A percentile compares a stretch with the other conserved stretches of the same genome.
Conservation (phyloP, 139 green algal species). For the Auxenochlorella pyrenoidosa region DNA sequence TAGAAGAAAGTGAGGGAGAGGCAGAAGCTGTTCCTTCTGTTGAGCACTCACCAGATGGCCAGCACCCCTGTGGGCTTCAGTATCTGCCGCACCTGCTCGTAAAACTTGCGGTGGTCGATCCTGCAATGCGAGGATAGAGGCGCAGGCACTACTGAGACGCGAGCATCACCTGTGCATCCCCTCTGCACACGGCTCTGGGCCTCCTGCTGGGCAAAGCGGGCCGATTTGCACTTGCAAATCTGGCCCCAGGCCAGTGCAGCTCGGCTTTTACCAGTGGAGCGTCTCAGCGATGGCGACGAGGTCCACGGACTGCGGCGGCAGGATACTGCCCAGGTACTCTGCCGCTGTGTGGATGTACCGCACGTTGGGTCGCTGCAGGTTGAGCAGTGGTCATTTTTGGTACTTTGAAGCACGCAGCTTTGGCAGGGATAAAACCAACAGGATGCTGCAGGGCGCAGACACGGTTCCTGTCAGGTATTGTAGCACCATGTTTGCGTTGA, state of each 20-base stretch:
- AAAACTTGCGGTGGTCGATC: neutral
- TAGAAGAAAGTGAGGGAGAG: too few species aligned
- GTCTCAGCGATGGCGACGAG: constrained; percentile 19
- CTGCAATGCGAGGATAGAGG: neutral
- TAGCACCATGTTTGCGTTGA: too few species aligned
- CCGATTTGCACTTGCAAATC: neutral
- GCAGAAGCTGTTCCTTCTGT: neutral
- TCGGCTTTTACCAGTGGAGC: neutral
- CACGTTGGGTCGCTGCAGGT: neutral
- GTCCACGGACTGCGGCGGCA: neutral
- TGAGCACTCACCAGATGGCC: constrained; percentile 7
- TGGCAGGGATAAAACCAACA: too few species aligned
- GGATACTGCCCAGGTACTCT: neutral
- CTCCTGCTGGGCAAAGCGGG: neutral
- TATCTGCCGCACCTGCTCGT: constrained; percentile 1
- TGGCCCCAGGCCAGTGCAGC: too few species aligned
- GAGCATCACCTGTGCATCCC: too few species aligned
- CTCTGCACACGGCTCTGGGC: too few species aligned
- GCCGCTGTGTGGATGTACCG: neutral
- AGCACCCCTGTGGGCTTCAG: constrained; percentile 13
- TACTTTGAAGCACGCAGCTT: neutral
- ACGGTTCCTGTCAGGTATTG: neutral
- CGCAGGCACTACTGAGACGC: neutral
- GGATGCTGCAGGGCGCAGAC: neutral
- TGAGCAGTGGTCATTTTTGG: too few species aligned